A percentile compares a stretch with the other conserved stretches of the same genome.
phyloP scores from a whole-genome alignment of 257 asterid genomes.

The Solanum appendiculatum region DNA sequence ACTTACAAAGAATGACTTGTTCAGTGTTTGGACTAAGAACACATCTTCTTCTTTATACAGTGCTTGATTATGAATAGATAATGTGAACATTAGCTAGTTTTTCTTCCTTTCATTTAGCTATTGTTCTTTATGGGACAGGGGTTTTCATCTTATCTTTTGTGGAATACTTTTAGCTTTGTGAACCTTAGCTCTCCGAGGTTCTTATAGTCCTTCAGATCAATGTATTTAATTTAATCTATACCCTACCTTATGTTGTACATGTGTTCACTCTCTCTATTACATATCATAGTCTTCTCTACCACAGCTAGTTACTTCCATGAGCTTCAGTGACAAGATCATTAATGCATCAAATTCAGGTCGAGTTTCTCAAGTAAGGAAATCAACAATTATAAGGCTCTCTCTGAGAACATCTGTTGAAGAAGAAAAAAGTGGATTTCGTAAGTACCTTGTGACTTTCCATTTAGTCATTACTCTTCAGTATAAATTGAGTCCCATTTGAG shows the following conservation, averaged over 20 bases:
- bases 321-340: slow-evolving; percentile 61
- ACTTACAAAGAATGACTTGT: neutral
- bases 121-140: neutral
- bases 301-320: slow-evolving; percentile 49
- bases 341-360: slow-evolving; percentile 23
- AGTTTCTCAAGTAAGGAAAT: slow-evolving; percentile 55
- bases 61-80: neutral
- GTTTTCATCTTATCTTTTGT: neutral
- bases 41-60: neutral
- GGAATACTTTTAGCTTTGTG: neutral
- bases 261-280: neutral
- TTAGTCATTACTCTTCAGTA: neutral
- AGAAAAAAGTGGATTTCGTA: slow-evolving; percentile 47
- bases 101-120: neutral
- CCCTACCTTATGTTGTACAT: neutral
- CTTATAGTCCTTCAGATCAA: neutral
- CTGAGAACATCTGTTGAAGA: slow-evolving; percentile 61
- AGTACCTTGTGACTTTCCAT: slow-evolving; percentile 10
- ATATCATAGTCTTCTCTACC: slow-evolving; percentile 47
- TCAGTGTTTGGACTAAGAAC: neutral
- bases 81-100: neutral
- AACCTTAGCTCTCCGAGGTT: neutral
- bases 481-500: neutral
- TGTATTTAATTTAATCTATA: neutral
- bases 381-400: slow-evolving; percentile 75